These are phyloP conservation scores for Iris pallida DNA, from an alignment of 116 monocot species.

Conservation along the genomic window DNA sequence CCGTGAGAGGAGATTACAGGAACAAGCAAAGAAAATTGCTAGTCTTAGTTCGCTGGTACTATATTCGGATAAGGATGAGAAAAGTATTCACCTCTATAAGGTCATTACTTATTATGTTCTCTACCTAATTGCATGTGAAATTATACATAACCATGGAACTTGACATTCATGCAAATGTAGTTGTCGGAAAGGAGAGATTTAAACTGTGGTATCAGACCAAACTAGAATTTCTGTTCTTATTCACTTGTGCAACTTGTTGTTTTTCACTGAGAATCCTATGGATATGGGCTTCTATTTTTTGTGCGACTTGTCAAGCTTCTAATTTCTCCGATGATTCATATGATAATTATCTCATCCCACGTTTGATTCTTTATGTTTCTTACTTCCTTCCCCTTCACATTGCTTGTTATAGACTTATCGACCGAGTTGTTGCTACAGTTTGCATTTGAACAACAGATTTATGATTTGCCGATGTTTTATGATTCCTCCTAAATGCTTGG, in stretches of 20 bases:
- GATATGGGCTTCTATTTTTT: too few relatives aligned
- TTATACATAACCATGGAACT: background rate
- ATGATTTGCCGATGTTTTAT: constrained; percentile 1
- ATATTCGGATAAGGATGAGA: constrained; percentile 62
- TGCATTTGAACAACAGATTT: background rate
- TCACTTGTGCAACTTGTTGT: too few relatives aligned
- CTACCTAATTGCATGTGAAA: background rate
- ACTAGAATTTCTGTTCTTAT: too few relatives aligned
- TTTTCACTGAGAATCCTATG: too few relatives aligned
- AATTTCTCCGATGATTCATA: too few relatives aligned
- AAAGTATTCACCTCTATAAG: constrained; percentile 29
- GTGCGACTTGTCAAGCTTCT: too few relatives aligned
- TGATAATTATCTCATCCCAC: too few relatives aligned
- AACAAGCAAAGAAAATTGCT: constrained; percentile 85
- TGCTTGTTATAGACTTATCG: background rate
- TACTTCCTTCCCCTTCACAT: background rate
- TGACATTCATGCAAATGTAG: too few relatives aligned
- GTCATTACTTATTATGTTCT: constrained; percentile 15
- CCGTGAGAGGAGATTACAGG: constrained; percentile 67
- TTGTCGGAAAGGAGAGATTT: too few relatives aligned
- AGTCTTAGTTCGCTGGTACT: constrained; percentile 92
- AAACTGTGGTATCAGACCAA: too few relatives aligned
- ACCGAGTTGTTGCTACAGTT: background rate
- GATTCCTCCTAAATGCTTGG: background rate
- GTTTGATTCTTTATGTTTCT: too few relatives aligned